phyloP scores from a whole-genome alignment of 805 yeast species.

The Wickerhamomyces chaumierensis region DNA sequence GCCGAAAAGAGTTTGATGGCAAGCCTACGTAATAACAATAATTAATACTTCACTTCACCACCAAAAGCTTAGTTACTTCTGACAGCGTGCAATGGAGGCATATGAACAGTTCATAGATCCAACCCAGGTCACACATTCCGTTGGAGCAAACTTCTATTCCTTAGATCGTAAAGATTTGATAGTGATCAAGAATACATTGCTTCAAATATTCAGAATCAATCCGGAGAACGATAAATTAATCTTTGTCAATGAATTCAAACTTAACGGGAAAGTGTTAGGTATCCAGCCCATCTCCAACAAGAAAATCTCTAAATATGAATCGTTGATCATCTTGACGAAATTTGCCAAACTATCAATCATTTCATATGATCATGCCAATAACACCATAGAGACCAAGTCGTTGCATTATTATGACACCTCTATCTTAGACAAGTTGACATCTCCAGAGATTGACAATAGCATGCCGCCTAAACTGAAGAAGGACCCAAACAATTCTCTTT shows the following conservation, averaged over 20 bases:
- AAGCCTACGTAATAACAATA: no score
- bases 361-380: conserved; percentile 49
- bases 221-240: conserved; percentile 17
- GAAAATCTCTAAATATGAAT: conserved; percentile 37
- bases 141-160: conserved; percentile 39
- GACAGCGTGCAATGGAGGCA: conserved; percentile 71
- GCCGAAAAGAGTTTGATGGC: no score
- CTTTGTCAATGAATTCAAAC: conserved; percentile 50
- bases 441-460: conserved; percentile 20
- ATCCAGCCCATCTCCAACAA: conserved; percentile 36
- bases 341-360: conserved; percentile 70
- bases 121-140: conserved; percentile 52
- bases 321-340: conserved; percentile 54
- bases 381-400: conserved; percentile 58
- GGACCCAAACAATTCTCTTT: conserved; percentile 52
- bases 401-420: conserved; percentile 79
- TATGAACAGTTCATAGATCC: conserved; percentile 72
- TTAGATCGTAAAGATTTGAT: conserved; percentile 37
- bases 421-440: conserved; percentile 38
- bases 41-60: no score
- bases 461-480: conserved; percentile 15
- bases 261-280: conserved; percentile 61
- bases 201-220: conserved; percentile 24
- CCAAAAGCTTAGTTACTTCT: no score
- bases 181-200: conserved; percentile 57